Evolutionary conservation across 2,329 filamentous ascomycete genomes (phyloP).

Genomic region (Botryotinia globosa): DNA sequence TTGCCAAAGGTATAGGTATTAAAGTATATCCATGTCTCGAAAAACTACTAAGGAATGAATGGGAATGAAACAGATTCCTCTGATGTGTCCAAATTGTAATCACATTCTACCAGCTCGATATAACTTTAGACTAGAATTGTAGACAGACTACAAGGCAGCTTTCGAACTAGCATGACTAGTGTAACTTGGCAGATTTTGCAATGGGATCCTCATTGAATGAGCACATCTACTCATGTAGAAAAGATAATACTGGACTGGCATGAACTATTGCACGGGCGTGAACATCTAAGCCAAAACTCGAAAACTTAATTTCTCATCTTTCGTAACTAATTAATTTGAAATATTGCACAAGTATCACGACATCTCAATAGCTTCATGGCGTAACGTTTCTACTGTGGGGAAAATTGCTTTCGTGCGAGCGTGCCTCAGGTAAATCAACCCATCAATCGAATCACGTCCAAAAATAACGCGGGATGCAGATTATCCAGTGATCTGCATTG

Average conservation of each 20-base stretch:
- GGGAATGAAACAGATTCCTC: no score
- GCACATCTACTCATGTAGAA: not conserved
- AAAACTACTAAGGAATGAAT: no score
- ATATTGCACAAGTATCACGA: not conserved
- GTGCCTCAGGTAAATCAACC: not conserved
- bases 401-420: not conserved
- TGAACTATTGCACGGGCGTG: not conserved
- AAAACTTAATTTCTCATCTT: not conserved
- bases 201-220: not conserved
- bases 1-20: no score
- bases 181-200: not conserved
- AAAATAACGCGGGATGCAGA: not conserved
- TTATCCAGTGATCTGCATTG: not conserved
- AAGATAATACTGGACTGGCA: not conserved
- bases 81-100: no score
- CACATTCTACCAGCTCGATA: no score
- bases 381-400: constrained; percentile 6
- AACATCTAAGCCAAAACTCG: not conserved
- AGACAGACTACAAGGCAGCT: not conserved
- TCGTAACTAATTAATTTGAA: not conserved
- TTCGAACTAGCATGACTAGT: not conserved
- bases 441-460: not conserved
- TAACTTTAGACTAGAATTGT: not conserved
- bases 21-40: no score
- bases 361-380: not conserved